phyloP scores from a whole-genome alignment of 148 eudicot species.

The Chenopodium formosanum region DNA sequence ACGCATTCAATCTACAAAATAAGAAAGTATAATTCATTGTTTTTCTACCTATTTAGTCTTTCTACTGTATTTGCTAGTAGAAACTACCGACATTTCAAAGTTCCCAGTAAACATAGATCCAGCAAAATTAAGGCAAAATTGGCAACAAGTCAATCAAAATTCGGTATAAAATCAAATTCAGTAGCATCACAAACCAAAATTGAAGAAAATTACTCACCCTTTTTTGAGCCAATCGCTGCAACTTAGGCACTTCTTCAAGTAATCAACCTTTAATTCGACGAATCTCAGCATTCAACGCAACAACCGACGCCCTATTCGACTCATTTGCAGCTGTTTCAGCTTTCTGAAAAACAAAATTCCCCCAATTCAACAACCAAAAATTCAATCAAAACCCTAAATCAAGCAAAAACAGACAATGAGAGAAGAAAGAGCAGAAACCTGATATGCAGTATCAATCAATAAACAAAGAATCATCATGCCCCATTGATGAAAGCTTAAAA shows the following conservation, averaged over 20 bases:
- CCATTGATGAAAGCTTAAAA: neutral
- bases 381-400: neutral
- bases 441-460: slow-evolving; percentile 49
- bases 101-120: neutral
- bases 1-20: neutral
- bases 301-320: slow-evolving; percentile 7
- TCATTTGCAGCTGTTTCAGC: too few species aligned
- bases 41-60: neutral
- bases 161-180: neutral
- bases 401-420: neutral
- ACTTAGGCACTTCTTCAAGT: slow-evolving; percentile 85
- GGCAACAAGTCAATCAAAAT: neutral
- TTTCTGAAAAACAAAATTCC: neutral
- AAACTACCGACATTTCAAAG: neutral
- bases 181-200: neutral
- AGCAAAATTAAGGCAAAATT: neutral
- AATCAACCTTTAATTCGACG: slow-evolving; percentile 79
- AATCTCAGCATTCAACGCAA: slow-evolving; percentile 97
- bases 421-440: slow-evolving; percentile 37
- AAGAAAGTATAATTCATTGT: neutral
- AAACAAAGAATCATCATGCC: neutral
- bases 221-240: slow-evolving; percentile 86
- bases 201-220: slow-evolving; percentile 46
- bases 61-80: neutral
- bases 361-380: neutral